phyloP scores from a whole-genome alignment of 306 rosid genomes.

The Styphnolobium japonicum region DNA sequence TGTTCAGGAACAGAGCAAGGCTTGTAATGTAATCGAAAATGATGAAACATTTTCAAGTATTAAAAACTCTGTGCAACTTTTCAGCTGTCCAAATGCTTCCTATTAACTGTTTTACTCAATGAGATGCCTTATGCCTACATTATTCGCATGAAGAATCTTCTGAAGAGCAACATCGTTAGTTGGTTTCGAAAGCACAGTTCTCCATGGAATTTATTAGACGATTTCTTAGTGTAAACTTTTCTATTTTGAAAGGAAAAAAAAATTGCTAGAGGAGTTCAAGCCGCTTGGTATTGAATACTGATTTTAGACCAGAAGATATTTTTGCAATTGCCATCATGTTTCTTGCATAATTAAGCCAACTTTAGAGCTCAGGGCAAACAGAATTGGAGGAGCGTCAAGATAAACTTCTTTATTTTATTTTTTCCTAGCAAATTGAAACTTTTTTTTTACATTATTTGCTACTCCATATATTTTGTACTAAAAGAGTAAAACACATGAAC shows the following conservation, averaged over 20 bases:
- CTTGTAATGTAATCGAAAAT: conserved; percentile 2
- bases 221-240: not conserved
- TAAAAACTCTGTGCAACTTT: not conserved
- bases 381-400: not conserved
- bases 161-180: not conserved
- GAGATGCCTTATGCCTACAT: not conserved
- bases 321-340: too few relatives aligned
- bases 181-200: not conserved
- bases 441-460: too few relatives aligned
- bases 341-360: not conserved
- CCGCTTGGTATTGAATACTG: not conserved
- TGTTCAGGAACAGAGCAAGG: not conserved
- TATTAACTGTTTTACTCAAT: not conserved
- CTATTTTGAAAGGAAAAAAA: not conserved
- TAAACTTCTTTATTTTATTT: too few relatives aligned
- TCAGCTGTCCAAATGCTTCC: not conserved
- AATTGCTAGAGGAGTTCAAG: not conserved
- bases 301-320: not conserved
- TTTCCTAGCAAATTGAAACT: too few relatives aligned
- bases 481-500: too few relatives aligned
- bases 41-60: not conserved
- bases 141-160: not conserved
- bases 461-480: too few relatives aligned
- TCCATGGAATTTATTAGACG: not conserved
- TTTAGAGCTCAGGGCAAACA: not conserved